Percentiles rank a stretch among this genome's conserved stretches.
Evolutionary conservation across 2,329 filamentous ascomycete genomes (phyloP).

Genomic region (Madurella fahalii): DNA sequence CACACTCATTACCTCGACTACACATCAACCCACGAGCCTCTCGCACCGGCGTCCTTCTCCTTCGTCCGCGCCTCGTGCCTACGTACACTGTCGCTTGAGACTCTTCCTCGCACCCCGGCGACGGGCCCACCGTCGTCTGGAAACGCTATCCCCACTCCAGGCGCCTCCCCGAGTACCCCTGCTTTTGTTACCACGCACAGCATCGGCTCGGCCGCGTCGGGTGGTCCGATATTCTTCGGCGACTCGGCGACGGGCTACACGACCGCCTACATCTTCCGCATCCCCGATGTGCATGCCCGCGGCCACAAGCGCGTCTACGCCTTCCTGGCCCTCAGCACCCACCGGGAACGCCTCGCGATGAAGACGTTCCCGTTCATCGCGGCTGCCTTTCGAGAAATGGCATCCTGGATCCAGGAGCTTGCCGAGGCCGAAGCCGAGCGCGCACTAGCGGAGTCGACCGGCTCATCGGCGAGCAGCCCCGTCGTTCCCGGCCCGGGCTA

Average conservation of each 20-base stretch:
- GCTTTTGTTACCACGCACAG: constrained; percentile 53
- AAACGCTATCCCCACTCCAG: constrained; percentile 36
- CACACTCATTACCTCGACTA: constrained; percentile 66
- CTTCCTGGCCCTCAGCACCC: constrained; percentile 61
- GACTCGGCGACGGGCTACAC: constrained; percentile 63
- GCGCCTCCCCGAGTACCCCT: constrained; percentile 34
- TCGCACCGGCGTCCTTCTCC: constrained; percentile 60
- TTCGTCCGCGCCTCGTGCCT: constrained; percentile 63
- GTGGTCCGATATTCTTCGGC: constrained; percentile 66
- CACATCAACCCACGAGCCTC: constrained; percentile 63
- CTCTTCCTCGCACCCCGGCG: constrained; percentile 52
- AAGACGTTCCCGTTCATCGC: constrained; percentile 62
- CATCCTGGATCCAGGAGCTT: constrained; percentile 61
- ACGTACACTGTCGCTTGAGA: constrained; percentile 63
- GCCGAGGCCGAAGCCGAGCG: constrained; percentile 61
- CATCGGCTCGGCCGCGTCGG: constrained; percentile 52
- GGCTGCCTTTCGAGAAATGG: constrained; percentile 59
- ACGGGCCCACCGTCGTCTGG: constrained; percentile 27
- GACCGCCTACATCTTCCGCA: constrained; percentile 66
- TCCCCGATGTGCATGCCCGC: constrained; percentile 63
- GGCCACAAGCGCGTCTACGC: constrained; percentile 67
- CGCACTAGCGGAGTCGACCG: constrained; percentile 38
- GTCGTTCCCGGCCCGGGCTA: constrained; percentile 39
- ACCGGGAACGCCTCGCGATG: constrained; percentile 62
- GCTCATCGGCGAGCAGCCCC: constrained; percentile 35